Conservation (phyloP, 805 yeast species). For the Geotrichum ghanense region DNA sequence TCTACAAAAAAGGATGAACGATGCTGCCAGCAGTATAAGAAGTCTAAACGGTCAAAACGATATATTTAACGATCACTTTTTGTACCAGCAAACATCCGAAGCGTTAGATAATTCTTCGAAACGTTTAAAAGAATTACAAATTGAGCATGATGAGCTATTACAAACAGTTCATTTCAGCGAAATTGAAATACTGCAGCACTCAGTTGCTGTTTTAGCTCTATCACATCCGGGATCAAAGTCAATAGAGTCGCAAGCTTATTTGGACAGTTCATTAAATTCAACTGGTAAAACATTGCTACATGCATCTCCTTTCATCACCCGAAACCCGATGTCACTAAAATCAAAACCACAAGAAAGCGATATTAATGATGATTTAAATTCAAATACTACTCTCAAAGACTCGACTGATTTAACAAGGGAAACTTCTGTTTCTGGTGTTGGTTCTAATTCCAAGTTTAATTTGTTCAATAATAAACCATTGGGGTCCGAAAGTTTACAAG, state of each 20-base stretch:
- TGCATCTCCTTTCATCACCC: too few relatives aligned
- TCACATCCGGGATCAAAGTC: conserved; percentile 12
- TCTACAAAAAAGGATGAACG: conserved; percentile 17
- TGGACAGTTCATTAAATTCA: too few relatives aligned
- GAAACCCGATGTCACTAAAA: too few relatives aligned
- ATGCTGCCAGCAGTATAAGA: conserved; percentile 17
- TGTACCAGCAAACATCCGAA: conserved; percentile 17
- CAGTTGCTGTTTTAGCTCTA: conserved; percentile 7
- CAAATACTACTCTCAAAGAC: too few relatives aligned
- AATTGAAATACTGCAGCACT: conserved; percentile 5
- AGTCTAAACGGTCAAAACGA: conserved; percentile 12
- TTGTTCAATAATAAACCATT: too few relatives aligned
- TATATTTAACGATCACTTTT: neutral
- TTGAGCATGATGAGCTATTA: conserved; percentile 8
- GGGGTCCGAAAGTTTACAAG: too few relatives aligned
- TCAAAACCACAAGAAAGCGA: too few relatives aligned
- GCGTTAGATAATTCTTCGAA: conserved; percentile 15
- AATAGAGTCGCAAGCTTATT: neutral
- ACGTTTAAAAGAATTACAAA: conserved; percentile 10
- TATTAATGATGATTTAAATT: too few relatives aligned
- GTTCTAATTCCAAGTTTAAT: too few relatives aligned
- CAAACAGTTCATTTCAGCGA: conserved; percentile 9
- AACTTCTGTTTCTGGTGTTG: too few relatives aligned
- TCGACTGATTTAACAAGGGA: too few relatives aligned
- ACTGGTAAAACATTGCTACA: too few relatives aligned